Evolutionary conservation across 306 rosid genomes (phyloP).

Genomic region (Pyrus communis): DNA sequence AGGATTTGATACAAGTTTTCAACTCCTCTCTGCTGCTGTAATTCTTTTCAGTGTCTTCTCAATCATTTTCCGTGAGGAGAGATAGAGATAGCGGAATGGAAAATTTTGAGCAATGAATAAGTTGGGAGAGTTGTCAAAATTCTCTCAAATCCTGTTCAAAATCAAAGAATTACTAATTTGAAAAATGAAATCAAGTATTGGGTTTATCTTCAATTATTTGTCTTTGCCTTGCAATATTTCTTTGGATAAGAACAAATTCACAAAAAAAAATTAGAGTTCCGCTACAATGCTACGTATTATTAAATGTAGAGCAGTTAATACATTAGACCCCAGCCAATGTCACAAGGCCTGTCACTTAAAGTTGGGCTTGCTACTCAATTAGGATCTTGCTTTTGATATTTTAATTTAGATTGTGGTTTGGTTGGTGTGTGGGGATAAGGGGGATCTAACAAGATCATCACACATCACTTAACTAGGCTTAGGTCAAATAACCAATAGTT

Average conservation of each 20-base stretch:
- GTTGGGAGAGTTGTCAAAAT: slow-evolving; percentile 10
- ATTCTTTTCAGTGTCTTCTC: neutral
- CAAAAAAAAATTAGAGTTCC: no score
- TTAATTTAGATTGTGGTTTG: neutral
- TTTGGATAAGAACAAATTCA: neutral
- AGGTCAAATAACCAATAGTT: no score
- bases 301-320: no score
- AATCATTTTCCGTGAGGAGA: neutral
- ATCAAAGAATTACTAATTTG: neutral
- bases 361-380: neutral
- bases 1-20: slow-evolving; percentile 60
- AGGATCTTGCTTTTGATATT: neutral
- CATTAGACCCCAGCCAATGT: neutral
- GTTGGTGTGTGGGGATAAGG: no score
- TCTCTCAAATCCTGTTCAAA: slow-evolving; percentile 11
- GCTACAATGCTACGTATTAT: no score
- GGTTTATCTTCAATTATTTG: neutral
- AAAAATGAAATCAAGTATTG: neutral
- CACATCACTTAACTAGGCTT: neutral
- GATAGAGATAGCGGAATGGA: neutral
- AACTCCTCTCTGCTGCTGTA: slow-evolving; percentile 16
- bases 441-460: neutral
- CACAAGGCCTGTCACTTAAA: neutral
- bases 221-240: neutral
- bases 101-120: slow-evolving; percentile 21